phyloP scores from a whole-genome alignment of 305 asterid species.

The Fraxinus xanthoxyloides region DNA sequence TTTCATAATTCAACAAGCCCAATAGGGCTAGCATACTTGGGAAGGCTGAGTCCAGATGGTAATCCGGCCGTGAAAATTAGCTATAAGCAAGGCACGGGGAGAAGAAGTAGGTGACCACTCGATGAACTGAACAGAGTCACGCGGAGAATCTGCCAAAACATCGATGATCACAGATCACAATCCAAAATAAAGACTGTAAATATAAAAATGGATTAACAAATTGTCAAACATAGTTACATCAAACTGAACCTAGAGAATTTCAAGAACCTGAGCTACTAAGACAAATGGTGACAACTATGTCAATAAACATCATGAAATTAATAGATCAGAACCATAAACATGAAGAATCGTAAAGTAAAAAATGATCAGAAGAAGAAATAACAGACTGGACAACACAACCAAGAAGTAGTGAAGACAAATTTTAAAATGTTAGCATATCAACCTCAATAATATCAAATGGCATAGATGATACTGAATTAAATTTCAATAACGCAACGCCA shows the following conservation, averaged over 20 bases:
- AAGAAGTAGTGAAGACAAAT: constrained; percentile 14
- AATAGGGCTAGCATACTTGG: constrained; percentile 51
- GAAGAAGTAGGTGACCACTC: constrained; percentile 99
- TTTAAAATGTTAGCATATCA: constrained; percentile 6
- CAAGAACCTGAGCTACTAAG: not conserved
- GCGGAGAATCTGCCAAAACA: constrained; percentile 80
- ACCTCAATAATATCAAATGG: constrained; percentile 2
- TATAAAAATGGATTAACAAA: constrained; percentile 2
- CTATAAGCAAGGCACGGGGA: constrained; percentile 84
- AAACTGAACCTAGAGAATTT: constrained; percentile 1
- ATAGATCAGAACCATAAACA: not conserved
- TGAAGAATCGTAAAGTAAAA: not conserved
- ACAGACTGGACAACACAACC: constrained; percentile 6
- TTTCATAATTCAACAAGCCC: constrained; percentile 12
- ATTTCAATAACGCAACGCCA: constrained; percentile 4
- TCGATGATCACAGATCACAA: constrained; percentile 11
- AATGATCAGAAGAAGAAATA: not conserved
- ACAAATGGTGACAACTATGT: not conserved
- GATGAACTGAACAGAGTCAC: constrained; percentile 94
- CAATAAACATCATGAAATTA: not conserved
- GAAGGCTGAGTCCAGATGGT: constrained; percentile 98
- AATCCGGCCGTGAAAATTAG: constrained; percentile 93
- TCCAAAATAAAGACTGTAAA: not conserved
- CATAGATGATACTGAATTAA: not conserved
- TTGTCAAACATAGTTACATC: not conserved